Base-by-base conservation (phyloP, 2,329 filamentous ascomycete genomes). In the Eurotiales sp. region DNA sequence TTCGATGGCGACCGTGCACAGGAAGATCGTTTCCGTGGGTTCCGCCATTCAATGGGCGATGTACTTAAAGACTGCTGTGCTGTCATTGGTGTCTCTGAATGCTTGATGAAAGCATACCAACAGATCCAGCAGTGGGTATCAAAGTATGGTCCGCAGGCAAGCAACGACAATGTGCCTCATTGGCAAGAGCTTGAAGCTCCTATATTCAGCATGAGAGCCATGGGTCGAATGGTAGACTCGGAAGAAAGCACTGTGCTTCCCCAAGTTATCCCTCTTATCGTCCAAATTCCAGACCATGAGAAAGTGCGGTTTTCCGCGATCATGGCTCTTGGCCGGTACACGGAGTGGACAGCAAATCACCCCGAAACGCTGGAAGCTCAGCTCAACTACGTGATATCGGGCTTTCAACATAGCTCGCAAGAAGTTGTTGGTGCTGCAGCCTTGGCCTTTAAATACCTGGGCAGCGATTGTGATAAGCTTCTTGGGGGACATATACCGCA, bases 261-360 rank as follows among this genome's bases (percentile, higher is more conserved):
- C 3, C 88, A 92, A 64, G 84, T 99, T 14, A 96, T 99, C 74
- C 91, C 91, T 15, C 78, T 99, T 51, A 84, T 99, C 56, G 90
- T 96, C 10, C 88, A 95, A 65, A 95, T 99, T 55, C 93, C 93
- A 0, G 86, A 88, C 63, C 93, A 99, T 63, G 90, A 97, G 71
- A 99, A 97, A 75, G 81, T 99, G n/a, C 89, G 91, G 7, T 99
- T 99, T 71, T 92, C 95, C 56, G 92, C 92, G 5, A 96, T 97
- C 63, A 96, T 99, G 90, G 91, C 95, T 3, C 81, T 99, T 19
- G 93, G 90, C 32, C 83, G 93, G 56, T 99, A 99, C 66, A 99
- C 95, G 0, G 92, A 97, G 69, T 99, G 93, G 93, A 99, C 95
- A 0, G 84, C 93, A 4, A 85, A 90, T 43, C 93, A 99, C 64